A percentile compares a stretch with the other conserved stretches of the same genome.
Evolutionary conservation across 2,329 filamentous ascomycete species (phyloP).

Genomic region (Aspergillus texensis): DNA sequence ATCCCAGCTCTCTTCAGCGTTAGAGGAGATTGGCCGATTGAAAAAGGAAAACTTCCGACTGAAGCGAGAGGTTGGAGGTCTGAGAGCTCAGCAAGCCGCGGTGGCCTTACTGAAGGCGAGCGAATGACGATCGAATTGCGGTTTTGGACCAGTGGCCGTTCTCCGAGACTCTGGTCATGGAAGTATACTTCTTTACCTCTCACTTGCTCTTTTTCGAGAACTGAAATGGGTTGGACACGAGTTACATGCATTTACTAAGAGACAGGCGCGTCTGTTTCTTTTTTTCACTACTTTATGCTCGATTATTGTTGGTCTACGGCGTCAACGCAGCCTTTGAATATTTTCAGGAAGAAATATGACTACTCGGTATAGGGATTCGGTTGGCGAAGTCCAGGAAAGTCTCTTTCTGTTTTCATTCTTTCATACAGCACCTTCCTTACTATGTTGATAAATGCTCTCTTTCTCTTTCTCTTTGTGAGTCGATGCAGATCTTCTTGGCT

Average conservation of each 20-base stretch:
- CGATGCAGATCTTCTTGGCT: slow-evolving; percentile 10
- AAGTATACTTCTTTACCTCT: neutral
- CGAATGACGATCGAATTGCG: slow-evolving; percentile 20
- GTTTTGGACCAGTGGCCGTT: slow-evolving; percentile 14
- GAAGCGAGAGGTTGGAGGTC: slow-evolving; percentile 77
- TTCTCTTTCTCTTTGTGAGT: neutral
- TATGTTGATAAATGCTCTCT: slow-evolving; percentile 6
- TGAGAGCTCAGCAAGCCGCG: slow-evolving; percentile 54
- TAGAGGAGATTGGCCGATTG: slow-evolving; percentile 74
- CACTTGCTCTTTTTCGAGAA: slow-evolving; percentile 1
- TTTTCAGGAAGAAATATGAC: neutral
- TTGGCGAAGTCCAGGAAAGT: neutral
- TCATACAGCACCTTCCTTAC: neutral
- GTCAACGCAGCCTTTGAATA: slow-evolving; percentile 16
- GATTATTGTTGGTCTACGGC: slow-evolving; percentile 15
- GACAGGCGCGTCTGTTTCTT: slow-evolving; percentile 14
- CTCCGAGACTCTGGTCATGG: slow-evolving; percentile 7
- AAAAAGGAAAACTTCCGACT: slow-evolving; percentile 85
- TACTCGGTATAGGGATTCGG: neutral
- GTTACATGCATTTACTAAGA: slow-evolving; percentile 19
- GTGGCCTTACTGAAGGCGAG: slow-evolving; percentile 35
- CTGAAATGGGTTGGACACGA: slow-evolving; percentile 18
- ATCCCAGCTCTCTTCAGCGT: slow-evolving; percentile 67
- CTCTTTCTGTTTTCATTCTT: neutral
- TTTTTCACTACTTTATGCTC: slow-evolving; percentile 3